phyloP scores from a whole-genome alignment of 169 alveolate genomes.

The Babesia ovata region DNA sequence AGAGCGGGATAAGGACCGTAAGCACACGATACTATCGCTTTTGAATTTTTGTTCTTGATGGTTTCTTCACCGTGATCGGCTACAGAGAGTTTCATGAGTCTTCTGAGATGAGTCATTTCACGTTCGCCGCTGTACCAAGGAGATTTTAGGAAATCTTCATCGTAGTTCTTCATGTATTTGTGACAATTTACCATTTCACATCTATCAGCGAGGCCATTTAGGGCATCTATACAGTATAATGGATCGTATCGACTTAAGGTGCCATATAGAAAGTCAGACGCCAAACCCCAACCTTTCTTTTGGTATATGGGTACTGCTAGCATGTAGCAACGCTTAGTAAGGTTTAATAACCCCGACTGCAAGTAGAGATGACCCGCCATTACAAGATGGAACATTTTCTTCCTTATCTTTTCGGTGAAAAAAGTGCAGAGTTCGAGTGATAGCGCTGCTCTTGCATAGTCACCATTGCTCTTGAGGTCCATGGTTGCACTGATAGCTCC shows the following conservation, averaged over 20 bases:
- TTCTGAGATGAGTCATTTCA: slow-evolving; percentile 57
- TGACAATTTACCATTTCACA: slow-evolving; percentile 29
- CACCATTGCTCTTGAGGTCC: slow-evolving; percentile 37
- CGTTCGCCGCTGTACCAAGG: slow-evolving; percentile 37
- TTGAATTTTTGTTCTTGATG: slow-evolving; percentile 5
- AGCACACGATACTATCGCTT: slow-evolving; percentile 1
- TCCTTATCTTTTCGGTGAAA: slow-evolving; percentile 14
- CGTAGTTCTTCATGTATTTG: slow-evolving; percentile 4
- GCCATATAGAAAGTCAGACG: slow-evolving; percentile 54
- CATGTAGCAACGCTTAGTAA: slow-evolving; percentile 55
- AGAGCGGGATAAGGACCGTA: slow-evolving; percentile 19
- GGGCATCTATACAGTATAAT: slow-evolving; percentile 39
- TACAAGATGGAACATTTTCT: slow-evolving; percentile 45
- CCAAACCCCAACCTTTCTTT: slow-evolving; percentile 46
- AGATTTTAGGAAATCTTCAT: slow-evolving; percentile 2
- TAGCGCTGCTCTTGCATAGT: slow-evolving; percentile 61
- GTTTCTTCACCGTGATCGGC: background rate
- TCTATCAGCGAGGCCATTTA: slow-evolving; percentile 37
- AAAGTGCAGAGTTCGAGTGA: slow-evolving; percentile 53
- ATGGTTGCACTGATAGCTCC: slow-evolving; percentile 37
- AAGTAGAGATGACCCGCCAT: slow-evolving; percentile 64
- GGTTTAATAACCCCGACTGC: slow-evolving; percentile 52
- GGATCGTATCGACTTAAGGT: slow-evolving; percentile 46
- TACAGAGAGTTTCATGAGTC: slow-evolving; percentile 50
- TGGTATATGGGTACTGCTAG: slow-evolving; percentile 40